Evolutionary conservation across 768 basidiomycete genomes (phyloP), one percentile per base, ranked within the genome.

Genomic region (Auriscalpium vulgare): DNA sequence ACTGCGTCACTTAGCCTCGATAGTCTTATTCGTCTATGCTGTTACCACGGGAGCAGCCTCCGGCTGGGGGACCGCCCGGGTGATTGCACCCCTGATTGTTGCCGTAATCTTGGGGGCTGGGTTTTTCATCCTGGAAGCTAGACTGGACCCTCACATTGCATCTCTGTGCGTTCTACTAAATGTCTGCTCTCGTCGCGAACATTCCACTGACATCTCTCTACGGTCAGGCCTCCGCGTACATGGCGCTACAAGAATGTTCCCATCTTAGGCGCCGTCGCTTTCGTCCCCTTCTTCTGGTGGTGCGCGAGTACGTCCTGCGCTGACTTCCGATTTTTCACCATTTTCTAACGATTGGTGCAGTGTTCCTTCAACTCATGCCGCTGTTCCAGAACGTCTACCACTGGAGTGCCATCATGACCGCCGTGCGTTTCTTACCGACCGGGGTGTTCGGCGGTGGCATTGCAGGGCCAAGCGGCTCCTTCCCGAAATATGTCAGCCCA

Each of bases 1-100:
- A 4, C 29, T 29, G 13, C 40, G 17, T 17, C 8, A 43, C 8
- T 13, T 16, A 68, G 68, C 62, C 9, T 63, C 69, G 1, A 69
- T 67, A 50, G 69, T 69, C 34, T 62, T 73, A 19, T 67, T 72
- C 63, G 68, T 69, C 37, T 70, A 63, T 49, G 70, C 69, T 14
- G 63, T 73, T 55, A 73, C 69, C 16, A 69, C 69, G 16, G 75
- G 75, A 9, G 71, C 75, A 2, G 71, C 72, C 9, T 64, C 67
- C 29, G 75, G 75, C 6, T 78, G 76, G 76, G 66, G 57, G 0
- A 66, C 69, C 0, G 73, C 74, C 1, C 59, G 56, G 14, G 74
- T 77, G 49, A 66, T 77, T 53, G 73, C 71, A 17, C 75, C 75
- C 10, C 72, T 78, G 55, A 62, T 77, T 53, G 64, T 78, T 49